These are phyloP conservation scores for Leccinum aurantiacum DNA, from an alignment of 768 basidiomycete genomes.

Conservation along the genomic window DNA sequence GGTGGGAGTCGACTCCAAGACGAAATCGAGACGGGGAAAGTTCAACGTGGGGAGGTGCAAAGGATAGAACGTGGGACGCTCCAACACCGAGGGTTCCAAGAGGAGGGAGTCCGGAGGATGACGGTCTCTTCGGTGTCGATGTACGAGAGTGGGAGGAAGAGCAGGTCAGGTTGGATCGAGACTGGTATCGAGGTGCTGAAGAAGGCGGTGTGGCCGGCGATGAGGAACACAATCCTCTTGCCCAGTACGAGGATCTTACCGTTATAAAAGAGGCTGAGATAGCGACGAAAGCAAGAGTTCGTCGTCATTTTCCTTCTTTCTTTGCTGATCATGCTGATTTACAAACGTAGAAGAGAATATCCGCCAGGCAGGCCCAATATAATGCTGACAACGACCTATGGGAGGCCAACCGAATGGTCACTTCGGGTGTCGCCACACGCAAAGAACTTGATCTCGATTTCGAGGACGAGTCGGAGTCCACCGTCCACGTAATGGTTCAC, in stretches of 20 bases:
- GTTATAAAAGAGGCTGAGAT: slow-evolving; percentile 70
- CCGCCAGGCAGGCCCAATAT: slow-evolving; percentile 95
- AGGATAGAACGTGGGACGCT: slow-evolving; percentile 71
- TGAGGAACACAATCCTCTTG: slow-evolving; percentile 89
- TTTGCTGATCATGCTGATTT: slow-evolving; percentile 18
- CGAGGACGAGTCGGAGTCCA: slow-evolving; percentile 93
- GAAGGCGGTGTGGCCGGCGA: slow-evolving; percentile 84
- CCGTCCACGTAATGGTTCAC: slow-evolving; percentile 96
- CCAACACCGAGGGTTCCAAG: slow-evolving; percentile 73
- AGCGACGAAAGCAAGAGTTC: slow-evolving; percentile 69
- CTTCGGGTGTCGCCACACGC: slow-evolving; percentile 90
- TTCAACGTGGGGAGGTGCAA: slow-evolving; percentile 61
- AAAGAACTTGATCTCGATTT: slow-evolving; percentile 90
- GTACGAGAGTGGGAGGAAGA: slow-evolving; percentile 97
- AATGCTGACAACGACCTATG: slow-evolving; percentile 98
- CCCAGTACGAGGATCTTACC: slow-evolving; percentile 88
- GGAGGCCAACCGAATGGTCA: slow-evolving; percentile 98
- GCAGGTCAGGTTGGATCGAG: slow-evolving; percentile 85
- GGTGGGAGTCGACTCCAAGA: too few species aligned
- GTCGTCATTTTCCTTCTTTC: slow-evolving; percentile 25
- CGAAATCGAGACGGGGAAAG: slow-evolving; percentile 52
- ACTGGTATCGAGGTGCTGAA: slow-evolving; percentile 95
- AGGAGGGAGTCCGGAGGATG: slow-evolving; percentile 70
- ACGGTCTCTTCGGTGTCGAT: slow-evolving; percentile 63
- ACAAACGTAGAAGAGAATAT: slow-evolving; percentile 69